Base-by-base conservation (phyloP, 306 rosid genomes). In the Astragalus glycyphyllos region DNA sequence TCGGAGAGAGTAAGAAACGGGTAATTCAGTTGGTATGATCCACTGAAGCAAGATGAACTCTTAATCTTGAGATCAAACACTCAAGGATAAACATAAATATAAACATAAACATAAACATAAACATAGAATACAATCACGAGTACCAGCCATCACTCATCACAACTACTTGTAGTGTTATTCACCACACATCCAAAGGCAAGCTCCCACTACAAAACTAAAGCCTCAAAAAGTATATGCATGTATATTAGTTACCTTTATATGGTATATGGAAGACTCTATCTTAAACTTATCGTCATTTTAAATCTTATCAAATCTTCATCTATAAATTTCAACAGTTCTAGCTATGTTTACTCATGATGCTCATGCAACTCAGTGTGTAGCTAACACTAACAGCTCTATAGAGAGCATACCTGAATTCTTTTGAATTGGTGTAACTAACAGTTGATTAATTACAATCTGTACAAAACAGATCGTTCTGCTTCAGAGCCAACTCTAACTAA, bases 181-280 rank as follows among this genome's bases (percentile, higher is more conserved):
- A 44, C 31, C 15, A 9, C 58, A 16, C 42, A 70, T 70, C 45
- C 47, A 61, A 77, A 49, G 48, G 61, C 8, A 49, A 63, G 54
- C 13, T 32, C 40, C 40, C 1, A 5, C 40, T 6, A 35, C 40
- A 35, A 35, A 35, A 35, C 40, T 35, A 47, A 5, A 5, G 42
- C 20, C 16, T 63, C 68, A 54, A 63, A 58, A 17, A 32, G 34
- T 38, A 46, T 41, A 67, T 71, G 9, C 20, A 48, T 49, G 8
- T 49, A 56, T 42, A 65, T 41, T 20, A 57, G 65, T 48, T 17
- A 8, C 42, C 8, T 45, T 54, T 4, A 37, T 38, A 37, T n/a
- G 32, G 37, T 60, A 34, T n/a, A 20, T 12, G 31, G 54, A 40
- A 60, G 48, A 68, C 45, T 73, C 32, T 37, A 38, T 50, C 56